phyloP scores from a whole-genome alignment of 169 alveolate species.

The Cryptosporidium baileyi region DNA sequence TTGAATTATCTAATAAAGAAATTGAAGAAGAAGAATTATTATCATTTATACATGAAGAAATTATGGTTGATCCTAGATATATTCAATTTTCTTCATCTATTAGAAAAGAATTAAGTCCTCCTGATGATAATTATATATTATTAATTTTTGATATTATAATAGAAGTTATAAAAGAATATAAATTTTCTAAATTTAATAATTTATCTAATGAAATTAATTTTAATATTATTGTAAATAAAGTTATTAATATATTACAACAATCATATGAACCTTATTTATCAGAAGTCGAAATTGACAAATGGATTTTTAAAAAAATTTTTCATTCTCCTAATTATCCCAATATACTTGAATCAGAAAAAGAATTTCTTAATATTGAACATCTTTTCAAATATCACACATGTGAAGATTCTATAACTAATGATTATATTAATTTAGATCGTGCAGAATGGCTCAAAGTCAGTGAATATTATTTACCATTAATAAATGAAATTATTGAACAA shows the following conservation, averaged over 20 bases:
- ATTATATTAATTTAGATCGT: conserved; percentile 7
- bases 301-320: conserved; percentile 42
- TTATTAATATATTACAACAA: background rate
- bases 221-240: background rate
- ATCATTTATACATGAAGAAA: conserved; percentile 8
- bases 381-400: conserved; percentile 55
- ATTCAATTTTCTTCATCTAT: conserved; percentile 23
- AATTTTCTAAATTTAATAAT: background rate
- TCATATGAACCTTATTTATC: conserved; percentile 60
- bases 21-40: conserved; percentile 17
- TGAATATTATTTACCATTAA: conserved; percentile 14
- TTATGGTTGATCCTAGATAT: conserved; percentile 39
- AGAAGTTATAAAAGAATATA: conserved; percentile 14
- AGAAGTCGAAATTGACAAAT: conserved; percentile 23
- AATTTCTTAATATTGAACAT: conserved; percentile 50
- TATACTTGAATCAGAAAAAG: conserved; percentile 61
- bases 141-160: conserved; percentile 23
- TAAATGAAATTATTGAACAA: conserved; percentile 12
- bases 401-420: conserved; percentile 25
- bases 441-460: conserved; percentile 13
- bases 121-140: conserved; percentile 53
- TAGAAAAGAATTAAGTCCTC: conserved; percentile 22
- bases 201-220: background rate
- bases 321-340: conserved; percentile 64
- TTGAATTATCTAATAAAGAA: background rate